A percentile compares a stretch with the other conserved stretches of the same genome.
These are phyloP conservation scores for Hypoxylon sp. DNA, from an alignment of 2,329 filamentous ascomycete species.

Conservation along the genomic window DNA sequence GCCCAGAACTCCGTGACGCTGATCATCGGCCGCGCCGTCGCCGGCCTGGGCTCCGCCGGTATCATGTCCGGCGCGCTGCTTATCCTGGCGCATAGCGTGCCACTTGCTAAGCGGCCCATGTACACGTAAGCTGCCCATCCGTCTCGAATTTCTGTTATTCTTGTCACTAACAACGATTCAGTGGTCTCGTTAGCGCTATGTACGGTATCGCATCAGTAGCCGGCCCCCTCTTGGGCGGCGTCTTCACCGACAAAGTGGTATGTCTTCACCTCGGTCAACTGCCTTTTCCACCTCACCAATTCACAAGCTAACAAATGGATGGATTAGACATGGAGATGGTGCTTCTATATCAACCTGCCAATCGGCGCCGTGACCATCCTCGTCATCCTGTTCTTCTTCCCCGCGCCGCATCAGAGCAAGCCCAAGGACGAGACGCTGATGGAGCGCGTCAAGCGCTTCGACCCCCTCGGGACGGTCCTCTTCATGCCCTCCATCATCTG, in stretches of 20 bases:
- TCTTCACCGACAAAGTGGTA: constrained; percentile 52
- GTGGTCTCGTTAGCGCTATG: constrained; percentile 47
- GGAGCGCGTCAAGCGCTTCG: constrained; percentile 46
- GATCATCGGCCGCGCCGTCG: constrained; percentile 50
- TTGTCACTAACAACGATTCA: constrained; percentile 9
- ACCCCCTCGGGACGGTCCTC: constrained; percentile 47
- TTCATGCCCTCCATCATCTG: constrained; percentile 56
- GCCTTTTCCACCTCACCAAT: background rate
- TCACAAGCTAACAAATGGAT: background rate
- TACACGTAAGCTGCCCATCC: constrained; percentile 24
- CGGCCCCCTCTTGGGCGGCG: constrained; percentile 51
- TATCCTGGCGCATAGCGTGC: constrained; percentile 53
- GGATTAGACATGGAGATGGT: constrained; percentile 50
- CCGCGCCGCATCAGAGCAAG: constrained; percentile 26
- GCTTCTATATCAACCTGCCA: constrained; percentile 52
- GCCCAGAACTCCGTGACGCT: constrained; percentile 48
- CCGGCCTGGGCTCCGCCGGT: constrained; percentile 55
- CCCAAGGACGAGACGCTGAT: constrained; percentile 30
- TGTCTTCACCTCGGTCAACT: too few relatives aligned
- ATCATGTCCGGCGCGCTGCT: constrained; percentile 56
- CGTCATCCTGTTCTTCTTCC: constrained; percentile 47
- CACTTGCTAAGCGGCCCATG: constrained; percentile 45
- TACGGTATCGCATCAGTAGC: constrained; percentile 58
- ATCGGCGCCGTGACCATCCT: constrained; percentile 48
- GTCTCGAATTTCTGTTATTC: background rate